These are phyloP conservation scores for Phaffia tasmanica DNA, from an alignment of 768 basidiomycete genomes.

Conservation along the genomic window DNA sequence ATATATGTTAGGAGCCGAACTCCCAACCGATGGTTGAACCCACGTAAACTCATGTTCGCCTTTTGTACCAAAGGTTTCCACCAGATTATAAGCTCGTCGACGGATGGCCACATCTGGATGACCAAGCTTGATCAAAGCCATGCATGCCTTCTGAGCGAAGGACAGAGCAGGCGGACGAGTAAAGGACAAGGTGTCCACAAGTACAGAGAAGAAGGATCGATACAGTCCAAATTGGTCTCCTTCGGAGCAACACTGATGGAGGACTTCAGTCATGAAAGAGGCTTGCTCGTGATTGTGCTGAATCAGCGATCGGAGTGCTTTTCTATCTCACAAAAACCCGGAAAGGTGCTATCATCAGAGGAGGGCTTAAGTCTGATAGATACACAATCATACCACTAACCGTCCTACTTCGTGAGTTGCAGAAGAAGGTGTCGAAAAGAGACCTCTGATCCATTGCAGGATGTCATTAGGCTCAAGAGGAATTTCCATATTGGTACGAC, in stretches of 20 bases:
- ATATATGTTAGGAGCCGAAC: conserved; percentile 62
- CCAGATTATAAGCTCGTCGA: conserved; percentile 62
- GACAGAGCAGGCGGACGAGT: conserved; percentile 48
- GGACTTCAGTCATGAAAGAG: conserved; percentile 52
- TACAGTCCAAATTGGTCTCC: conserved; percentile 36
- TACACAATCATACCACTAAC: conserved; percentile 24
- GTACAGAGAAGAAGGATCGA: conserved; percentile 59
- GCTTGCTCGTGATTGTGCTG: conserved; percentile 48
- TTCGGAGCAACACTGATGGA: conserved; percentile 56
- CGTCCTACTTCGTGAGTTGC: conserved; percentile 19
- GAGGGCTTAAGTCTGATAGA: conserved; percentile 25
- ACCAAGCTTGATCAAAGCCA: conserved; percentile 74
- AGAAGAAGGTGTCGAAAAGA: conserved; percentile 31
- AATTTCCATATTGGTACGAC: conserved; percentile 27
- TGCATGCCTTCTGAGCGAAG: conserved; percentile 61
- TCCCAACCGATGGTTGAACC: conserved; percentile 55
- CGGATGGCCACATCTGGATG: conserved; percentile 57
- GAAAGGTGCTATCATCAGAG: conserved; percentile 50
- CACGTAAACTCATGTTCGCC: conserved; percentile 31
- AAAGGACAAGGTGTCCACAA: conserved; percentile 58
- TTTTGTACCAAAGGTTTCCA: conserved; percentile 50
- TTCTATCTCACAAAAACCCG: conserved; percentile 46
- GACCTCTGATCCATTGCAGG: conserved; percentile 36
- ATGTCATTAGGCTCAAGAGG: conserved; percentile 33
- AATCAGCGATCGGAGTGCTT: conserved; percentile 61